Percentiles rank a stretch among this genome's conserved stretches.
These are phyloP conservation scores for Trichoderma sp. DNA, from an alignment of 2,329 filamentous ascomycete species.

Conservation along the genomic window DNA sequence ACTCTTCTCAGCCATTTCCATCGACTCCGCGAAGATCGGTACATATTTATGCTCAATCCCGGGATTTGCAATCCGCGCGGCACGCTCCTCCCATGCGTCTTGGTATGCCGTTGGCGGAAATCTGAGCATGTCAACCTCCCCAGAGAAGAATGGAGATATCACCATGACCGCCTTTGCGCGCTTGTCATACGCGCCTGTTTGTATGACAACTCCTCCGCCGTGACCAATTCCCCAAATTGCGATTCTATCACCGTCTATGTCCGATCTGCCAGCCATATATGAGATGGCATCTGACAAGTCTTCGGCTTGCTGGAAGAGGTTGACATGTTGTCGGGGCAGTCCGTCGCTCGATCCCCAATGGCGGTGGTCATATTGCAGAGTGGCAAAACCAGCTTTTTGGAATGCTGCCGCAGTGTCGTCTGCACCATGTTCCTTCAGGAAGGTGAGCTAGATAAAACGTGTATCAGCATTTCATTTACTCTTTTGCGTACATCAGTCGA, in stretches of 20 bases:
- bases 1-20: not conserved
- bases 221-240: not conserved
- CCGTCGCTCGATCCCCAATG: not conserved
- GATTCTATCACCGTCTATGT: not conserved
- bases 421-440: not conserved
- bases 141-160: not conserved
- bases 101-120: not conserved
- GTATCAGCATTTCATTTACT: not conserved
- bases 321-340: not conserved
- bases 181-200: not conserved
- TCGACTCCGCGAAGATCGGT: not conserved
- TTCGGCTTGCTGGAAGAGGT: not conserved
- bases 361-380: not conserved
- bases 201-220: not conserved
- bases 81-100: not conserved
- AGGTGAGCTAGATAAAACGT: not conserved
- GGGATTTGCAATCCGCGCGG: not conserved
- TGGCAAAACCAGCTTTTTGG: not conserved
- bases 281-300: not conserved
- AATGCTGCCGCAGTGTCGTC: not conserved
- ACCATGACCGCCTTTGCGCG: not conserved
- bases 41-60: not conserved
- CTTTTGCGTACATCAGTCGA: not conserved
- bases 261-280: not conserved
- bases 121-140: not conserved